Evolutionary conservation across 2,329 filamentous ascomycete species (phyloP).

Genomic region (Calonectria pteridis): DNA sequence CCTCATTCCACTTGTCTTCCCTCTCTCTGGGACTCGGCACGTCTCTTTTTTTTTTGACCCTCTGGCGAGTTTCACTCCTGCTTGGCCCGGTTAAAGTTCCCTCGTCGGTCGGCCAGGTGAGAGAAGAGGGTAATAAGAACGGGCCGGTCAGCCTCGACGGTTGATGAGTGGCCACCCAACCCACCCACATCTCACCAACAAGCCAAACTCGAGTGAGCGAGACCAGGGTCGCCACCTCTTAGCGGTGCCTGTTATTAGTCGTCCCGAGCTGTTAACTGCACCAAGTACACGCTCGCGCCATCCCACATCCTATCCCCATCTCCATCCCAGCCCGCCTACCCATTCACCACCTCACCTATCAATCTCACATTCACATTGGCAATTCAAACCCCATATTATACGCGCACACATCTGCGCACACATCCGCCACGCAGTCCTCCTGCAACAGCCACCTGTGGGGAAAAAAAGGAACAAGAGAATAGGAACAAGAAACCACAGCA

Average conservation of each 20-base stretch:
- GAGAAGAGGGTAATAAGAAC: constrained; percentile 19
- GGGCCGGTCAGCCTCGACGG: constrained; percentile 18
- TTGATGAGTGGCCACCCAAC: constrained; percentile 15
- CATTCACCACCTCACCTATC: background rate
- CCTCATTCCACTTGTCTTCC: background rate
- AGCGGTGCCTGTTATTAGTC: constrained; percentile 25
- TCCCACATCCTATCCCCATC: background rate
- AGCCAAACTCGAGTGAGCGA: constrained; percentile 5
- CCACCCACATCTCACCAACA: constrained; percentile 13
- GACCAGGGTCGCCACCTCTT: constrained; percentile 23
- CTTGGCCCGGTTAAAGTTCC: constrained; percentile 18
- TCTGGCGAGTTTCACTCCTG: constrained; percentile 13
- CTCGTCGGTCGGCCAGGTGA: constrained; percentile 10
- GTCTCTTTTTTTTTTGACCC: background rate
- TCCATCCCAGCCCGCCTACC: background rate
- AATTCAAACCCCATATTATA: background rate
- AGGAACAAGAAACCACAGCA: constrained; percentile 11
- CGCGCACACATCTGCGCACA: background rate
- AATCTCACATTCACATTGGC: constrained; percentile 17
- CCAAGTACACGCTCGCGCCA: constrained; percentile 11
- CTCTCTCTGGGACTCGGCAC: background rate
- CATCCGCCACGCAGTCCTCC: background rate
- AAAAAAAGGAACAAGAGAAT: background rate
- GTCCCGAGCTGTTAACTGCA: constrained; percentile 10
- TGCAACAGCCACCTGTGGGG: background rate